These are phyloP conservation scores for Tinospora cordifolia DNA, from an alignment of 164 flowering plant genomes.

Conservation along the genomic window DNA sequence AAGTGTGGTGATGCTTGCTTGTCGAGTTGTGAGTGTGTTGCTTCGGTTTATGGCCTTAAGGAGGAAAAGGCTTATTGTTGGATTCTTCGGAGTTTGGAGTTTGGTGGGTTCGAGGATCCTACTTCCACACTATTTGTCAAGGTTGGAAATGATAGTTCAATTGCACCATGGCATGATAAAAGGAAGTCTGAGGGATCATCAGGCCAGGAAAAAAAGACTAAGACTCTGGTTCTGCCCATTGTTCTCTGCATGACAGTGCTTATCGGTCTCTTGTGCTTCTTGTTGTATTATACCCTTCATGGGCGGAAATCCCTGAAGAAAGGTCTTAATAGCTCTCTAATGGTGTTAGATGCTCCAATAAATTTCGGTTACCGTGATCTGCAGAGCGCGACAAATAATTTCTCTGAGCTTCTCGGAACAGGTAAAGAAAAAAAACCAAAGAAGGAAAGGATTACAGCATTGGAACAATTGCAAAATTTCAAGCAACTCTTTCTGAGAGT, in stretches of 20 bases:
- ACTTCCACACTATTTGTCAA: constrained; percentile 72
- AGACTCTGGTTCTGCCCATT: constrained; percentile 58
- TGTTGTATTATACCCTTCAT: constrained; percentile 46
- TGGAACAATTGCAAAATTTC: too few species aligned
- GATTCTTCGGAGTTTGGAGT: constrained; percentile 66
- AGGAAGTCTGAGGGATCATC: constrained; percentile 19
- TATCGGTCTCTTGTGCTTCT: constrained; percentile 42
- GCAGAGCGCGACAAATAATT: constrained; percentile 32
- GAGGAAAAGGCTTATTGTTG: constrained; percentile 84
- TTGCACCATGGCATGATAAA: constrained; percentile 3
- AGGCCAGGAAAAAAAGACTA: constrained; percentile 25
- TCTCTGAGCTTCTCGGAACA: constrained; percentile 42
- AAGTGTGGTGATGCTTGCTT: constrained; percentile 74
- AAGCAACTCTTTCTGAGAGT: too few species aligned
- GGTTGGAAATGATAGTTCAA: constrained; percentile 33
- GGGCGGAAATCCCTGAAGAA: constrained; percentile 34
- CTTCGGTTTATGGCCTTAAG: constrained; percentile 74
- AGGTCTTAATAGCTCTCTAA: constrained; percentile 36
- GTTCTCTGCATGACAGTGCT: constrained; percentile 46
- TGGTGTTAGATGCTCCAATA: constrained; percentile 64
- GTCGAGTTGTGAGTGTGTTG: constrained; percentile 71
- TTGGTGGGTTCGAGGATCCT: constrained; percentile 75
- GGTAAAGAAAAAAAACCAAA: too few species aligned
- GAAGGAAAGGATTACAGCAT: too few species aligned
- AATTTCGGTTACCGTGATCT: constrained; percentile 63